Base-by-base conservation (phyloP, 345 rosid genomes). In the Eucalyptus coolabah region DNA sequence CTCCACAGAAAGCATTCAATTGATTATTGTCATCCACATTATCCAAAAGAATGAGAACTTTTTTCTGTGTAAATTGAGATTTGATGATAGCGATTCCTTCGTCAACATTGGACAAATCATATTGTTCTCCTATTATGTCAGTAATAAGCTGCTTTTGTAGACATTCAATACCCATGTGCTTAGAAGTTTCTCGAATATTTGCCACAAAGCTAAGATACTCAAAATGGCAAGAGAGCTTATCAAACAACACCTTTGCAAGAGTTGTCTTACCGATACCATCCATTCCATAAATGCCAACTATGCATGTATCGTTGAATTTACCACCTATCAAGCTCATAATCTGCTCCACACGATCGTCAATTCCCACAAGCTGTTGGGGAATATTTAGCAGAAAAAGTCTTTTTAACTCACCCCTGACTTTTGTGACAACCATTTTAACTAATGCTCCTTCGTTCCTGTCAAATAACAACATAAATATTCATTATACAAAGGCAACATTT, bases 41-140 rank as follows among this genome's bases (percentile, higher is more conserved):
- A 10, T 47, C 49, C 3, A 47, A 1, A 1, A 10, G 49, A 47
- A 10, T 3, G 0, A 47, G 49, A 10, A 47, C 49, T 0, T 47
- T 47, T 3, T 0, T 47, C 1, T 10, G 4, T 47, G 0, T 3
- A 47, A 3, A 47, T 47, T 0, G 1, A 3, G 49, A 47, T 10
- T 47, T 1, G 49, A 47, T 10, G 0, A 47, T 1, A 10, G 0
- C 0, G 4, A 47, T 47, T 47, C 49, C 49, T 0, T 47, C 1
- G 0, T 47, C 13, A 11, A 11, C 13, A 1, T 11, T 1, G 3
- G 1, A 1, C 4, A 47, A 0, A 0, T 3, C 49, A 1, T 0
- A 11, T 0, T 0, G 1, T 0, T 1, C 3, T 47, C 49, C 13
- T 11, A 47, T 10, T 47, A 47, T 10, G 49, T 47, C 49, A 11